Base-by-base conservation (phyloP, 305 asterid genomes). In the Solanum hybrid region DNA sequence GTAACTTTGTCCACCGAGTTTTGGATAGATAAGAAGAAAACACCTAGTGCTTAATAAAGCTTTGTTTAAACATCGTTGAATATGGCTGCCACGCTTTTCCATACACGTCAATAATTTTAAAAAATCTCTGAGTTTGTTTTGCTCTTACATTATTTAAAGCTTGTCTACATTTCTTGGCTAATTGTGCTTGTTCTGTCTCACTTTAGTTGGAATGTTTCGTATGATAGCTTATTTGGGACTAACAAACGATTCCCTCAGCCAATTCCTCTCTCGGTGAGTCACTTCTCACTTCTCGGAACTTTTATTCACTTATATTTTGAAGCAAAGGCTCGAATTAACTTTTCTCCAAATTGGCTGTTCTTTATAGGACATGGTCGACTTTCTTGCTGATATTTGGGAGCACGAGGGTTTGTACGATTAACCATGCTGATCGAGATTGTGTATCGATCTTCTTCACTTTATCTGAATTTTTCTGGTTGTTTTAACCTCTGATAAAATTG, bases 331-430 rank as follows among this genome's bases (percentile, higher is more conserved):
- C 70, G 70, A 12, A 5, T 17, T 90, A 83, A 91, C 76, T 37
- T 26, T 88, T 27, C 0, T 32, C 14, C 65, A 2, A 89, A 38
- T 22, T 39, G 90, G 89, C 29, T 82, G 68, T 78, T 65, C 85
- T 75, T 89, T 72, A 79, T 93, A 95, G 98, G 98, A 96, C 90
- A 96, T 96, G 96, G 96, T 95, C 7, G 98, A 96, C 87, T 95
- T 96, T 88, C 97, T 96, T 72, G 97, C 94, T 17, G 98, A 96
- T 87, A 90, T 93, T 90, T 96, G 98, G 98, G 98, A 96, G 91
- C 96, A 94, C 89, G 98, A 96, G 89, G 96, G 98, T 39, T 79
- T 95, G 90, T 95, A 91, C 81, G 95, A 94, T 15, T 95, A 93
- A 93, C 36, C 87, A 90, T 37, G 86, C 88, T 37, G 78, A 86